Conservation (phyloP, 2,329 filamentous ascomycete species). For the Aspergillus sergii region DNA sequence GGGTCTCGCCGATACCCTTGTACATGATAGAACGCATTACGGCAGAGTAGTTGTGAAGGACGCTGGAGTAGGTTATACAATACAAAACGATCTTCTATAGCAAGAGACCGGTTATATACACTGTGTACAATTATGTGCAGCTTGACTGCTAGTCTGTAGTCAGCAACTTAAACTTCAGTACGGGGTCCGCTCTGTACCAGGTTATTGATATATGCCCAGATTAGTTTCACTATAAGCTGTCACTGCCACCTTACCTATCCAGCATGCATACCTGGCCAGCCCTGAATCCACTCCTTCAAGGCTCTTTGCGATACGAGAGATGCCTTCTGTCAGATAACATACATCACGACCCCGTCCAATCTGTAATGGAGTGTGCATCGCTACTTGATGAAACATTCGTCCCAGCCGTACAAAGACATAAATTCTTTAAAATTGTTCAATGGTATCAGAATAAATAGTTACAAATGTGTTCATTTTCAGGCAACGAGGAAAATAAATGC, state of each 20-base stretch:
- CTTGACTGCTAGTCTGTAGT: neutral
- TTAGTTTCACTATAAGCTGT: neutral
- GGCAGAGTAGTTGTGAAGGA: conserved; percentile 8
- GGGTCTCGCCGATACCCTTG: conserved; percentile 23
- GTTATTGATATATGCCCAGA: neutral
- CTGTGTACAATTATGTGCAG: neutral
- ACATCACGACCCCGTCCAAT: neutral
- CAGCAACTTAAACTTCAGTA: neutral
- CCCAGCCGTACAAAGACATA: neutral
- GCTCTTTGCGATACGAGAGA: neutral
- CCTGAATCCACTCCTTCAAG: neutral
- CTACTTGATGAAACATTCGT: neutral
- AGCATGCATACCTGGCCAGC: neutral
- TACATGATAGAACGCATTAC: conserved; percentile 17
- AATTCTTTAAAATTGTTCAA: neutral
- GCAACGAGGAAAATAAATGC: neutral
- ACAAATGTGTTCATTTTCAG: neutral
- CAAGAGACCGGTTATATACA: neutral
- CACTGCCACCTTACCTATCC: neutral
- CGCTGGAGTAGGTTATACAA: conserved; percentile 1
- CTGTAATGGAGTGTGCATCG: neutral
- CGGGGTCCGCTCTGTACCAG: neutral
- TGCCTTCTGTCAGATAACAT: neutral
- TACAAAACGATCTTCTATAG: neutral
- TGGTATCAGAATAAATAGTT: conserved; percentile 12